These are phyloP conservation scores for Epicoccum sorghinum DNA, from an alignment of 2,329 filamentous ascomycete genomes.

Conservation along the genomic window DNA sequence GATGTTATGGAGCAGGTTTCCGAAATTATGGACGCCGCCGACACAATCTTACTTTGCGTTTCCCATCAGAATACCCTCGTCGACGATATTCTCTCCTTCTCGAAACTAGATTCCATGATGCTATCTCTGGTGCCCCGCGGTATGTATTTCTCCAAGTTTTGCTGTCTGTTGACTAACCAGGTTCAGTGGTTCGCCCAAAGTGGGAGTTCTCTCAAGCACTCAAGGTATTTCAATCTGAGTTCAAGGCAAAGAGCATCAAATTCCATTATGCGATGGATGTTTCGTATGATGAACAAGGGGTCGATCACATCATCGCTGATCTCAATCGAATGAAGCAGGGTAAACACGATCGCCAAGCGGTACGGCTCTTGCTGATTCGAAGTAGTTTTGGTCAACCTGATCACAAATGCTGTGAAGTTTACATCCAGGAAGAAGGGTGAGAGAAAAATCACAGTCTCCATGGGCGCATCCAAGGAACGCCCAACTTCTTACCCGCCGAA, in stretches of 20 bases:
- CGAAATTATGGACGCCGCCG: constrained; percentile 45
- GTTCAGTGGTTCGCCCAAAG: constrained; percentile 39
- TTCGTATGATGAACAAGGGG: constrained; percentile 46
- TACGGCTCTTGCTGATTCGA: constrained; percentile 10
- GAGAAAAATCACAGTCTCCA: constrained; percentile 49
- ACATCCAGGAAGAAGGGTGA: constrained; percentile 48
- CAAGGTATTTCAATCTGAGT: constrained; percentile 50
- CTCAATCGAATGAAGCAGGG: constrained; percentile 48
- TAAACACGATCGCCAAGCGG: constrained; percentile 1
- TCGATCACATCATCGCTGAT: constrained; percentile 49
- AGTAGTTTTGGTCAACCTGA: constrained; percentile 49
- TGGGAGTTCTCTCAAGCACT: constrained; percentile 48
- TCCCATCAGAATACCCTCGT: constrained; percentile 54
- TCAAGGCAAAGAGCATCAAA: constrained; percentile 45
- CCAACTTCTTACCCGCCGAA: constrained; percentile 52
- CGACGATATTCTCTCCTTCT: constrained; percentile 56
- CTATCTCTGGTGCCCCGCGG: constrained; percentile 44
- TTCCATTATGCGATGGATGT: constrained; percentile 51
- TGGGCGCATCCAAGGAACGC: constrained; percentile 47
- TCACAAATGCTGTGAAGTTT: constrained; percentile 57
- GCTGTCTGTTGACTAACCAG: constrained; percentile 3
- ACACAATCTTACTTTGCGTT: constrained; percentile 52
- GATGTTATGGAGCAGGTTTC: constrained; percentile 29
- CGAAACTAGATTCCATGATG: constrained; percentile 57
- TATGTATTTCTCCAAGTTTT: constrained; percentile 15